Percentiles rank a stretch among this genome's conserved stretches.
These are phyloP conservation scores for Aureobasidium leucospermi DNA, from an alignment of 2,329 filamentous ascomycete species.

Conservation along the genomic window DNA sequence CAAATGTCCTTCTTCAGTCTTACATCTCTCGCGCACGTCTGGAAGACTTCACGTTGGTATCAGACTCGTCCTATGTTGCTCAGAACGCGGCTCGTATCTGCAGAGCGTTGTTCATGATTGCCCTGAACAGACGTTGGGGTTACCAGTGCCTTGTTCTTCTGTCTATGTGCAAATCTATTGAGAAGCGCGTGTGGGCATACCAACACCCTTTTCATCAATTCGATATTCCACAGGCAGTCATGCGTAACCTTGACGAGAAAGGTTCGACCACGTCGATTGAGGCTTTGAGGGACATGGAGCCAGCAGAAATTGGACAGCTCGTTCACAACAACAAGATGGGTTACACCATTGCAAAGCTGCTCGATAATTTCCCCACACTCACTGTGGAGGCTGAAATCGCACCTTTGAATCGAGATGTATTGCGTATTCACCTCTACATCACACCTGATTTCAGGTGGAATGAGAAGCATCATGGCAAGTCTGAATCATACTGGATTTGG, in stretches of 20 bases:
- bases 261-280: conserved; percentile 68
- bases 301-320: conserved; percentile 78
- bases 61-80: conserved; percentile 88
- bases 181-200: conserved; percentile 91
- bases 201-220: conserved; percentile 95
- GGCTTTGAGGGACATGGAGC: conserved; percentile 83
- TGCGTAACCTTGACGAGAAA: conserved; percentile 80
- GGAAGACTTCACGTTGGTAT: conserved; percentile 88
- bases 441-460: conserved; percentile 93
- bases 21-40: conserved; percentile 84
- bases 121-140: conserved; percentile 89
- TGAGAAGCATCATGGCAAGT: conserved; percentile 84
- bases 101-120: conserved; percentile 93
- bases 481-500: conserved; percentile 98
- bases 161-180: conserved; percentile 92
- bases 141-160: conserved; percentile 88
- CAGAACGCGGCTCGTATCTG: conserved; percentile 95
- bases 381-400: conserved; percentile 90
- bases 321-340: conserved; percentile 90
- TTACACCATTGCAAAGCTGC: conserved; percentile 66
- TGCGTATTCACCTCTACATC: conserved; percentile 81
- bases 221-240: conserved; percentile 73
- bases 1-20: conserved; percentile 87
- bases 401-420: conserved; percentile 85
- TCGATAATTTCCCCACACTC: conserved; percentile 88